Evolutionary conservation across 2,329 filamentous ascomycete genomes (phyloP).

Genomic region (Bipolaris victoriae): DNA sequence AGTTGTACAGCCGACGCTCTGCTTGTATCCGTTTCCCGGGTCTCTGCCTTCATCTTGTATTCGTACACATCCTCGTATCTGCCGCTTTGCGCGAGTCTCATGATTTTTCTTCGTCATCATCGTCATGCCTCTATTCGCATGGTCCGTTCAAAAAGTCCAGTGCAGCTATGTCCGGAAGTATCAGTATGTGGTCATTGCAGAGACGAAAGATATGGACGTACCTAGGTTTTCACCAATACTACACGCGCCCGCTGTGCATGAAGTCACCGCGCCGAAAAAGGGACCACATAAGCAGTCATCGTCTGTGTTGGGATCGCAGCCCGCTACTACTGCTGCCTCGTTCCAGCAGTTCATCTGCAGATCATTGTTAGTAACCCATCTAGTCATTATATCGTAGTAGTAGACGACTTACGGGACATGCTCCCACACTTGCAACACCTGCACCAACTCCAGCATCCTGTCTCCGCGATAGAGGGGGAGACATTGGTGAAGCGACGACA

Average conservation of each 20-base stretch:
- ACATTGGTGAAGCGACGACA: constrained; percentile 31
- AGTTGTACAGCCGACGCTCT: background rate
- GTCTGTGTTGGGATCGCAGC: constrained; percentile 40
- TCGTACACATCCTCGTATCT: constrained; percentile 4
- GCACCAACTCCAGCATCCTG: constrained; percentile 16
- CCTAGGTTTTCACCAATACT: constrained; percentile 40
- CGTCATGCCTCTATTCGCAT: constrained; percentile 5
- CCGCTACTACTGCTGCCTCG: constrained; percentile 33
- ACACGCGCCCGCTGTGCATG: constrained; percentile 38
- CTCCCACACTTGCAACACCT: constrained; percentile 26
- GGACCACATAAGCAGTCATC: constrained; percentile 42
- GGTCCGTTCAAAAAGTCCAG: constrained; percentile 21
- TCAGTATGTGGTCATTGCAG: constrained; percentile 6
- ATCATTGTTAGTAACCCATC: constrained; percentile 6
- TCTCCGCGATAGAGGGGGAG: constrained; percentile 8
- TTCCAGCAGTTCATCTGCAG: constrained; percentile 44
- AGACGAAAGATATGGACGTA: constrained; percentile 21
- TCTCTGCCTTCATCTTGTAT: background rate
- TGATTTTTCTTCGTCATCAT: background rate
- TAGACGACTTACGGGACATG: constrained; percentile 33
- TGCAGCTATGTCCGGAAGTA: constrained; percentile 12
- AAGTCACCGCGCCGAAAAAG: constrained; percentile 43
- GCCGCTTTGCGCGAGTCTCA: background rate
- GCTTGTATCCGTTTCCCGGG: background rate
- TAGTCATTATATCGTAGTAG: background rate